Conservation (phyloP, 495 filamentous ascomycete genomes). For the Rhypophila decipiens region DNA sequence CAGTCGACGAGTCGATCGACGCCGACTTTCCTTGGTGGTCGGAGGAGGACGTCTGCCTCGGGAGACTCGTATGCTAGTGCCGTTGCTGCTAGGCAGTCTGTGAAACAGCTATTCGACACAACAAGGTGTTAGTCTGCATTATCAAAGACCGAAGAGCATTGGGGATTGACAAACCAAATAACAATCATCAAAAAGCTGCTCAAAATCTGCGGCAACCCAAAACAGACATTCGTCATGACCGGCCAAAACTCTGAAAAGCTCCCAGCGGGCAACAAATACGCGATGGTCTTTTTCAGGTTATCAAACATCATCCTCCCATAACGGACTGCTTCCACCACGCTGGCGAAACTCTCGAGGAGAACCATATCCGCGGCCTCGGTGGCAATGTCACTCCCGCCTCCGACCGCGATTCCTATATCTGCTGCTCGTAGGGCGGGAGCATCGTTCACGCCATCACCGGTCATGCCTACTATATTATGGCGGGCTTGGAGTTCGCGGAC, state of each 20-base stretch:
- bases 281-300: slow-evolving; percentile 57
- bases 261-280: slow-evolving; percentile 15
- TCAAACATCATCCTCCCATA: slow-evolving; percentile 60
- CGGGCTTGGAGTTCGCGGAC: slow-evolving; percentile 51
- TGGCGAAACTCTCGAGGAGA: slow-evolving; percentile 78
- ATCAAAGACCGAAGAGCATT: no score
- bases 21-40: slow-evolving; percentile 52
- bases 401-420: slow-evolving; percentile 83
- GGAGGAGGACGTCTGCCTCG: slow-evolving; percentile 60
- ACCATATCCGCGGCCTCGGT: slow-evolving; percentile 81
- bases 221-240: slow-evolving; percentile 13
- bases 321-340: slow-evolving; percentile 61
- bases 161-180: no score
- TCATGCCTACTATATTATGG: slow-evolving; percentile 67
- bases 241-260: slow-evolving; percentile 9
- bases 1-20: slow-evolving; percentile 61
- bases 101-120: no score
- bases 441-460: slow-evolving; percentile 89
- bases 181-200: slow-evolving; percentile 15
- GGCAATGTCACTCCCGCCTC: slow-evolving; percentile 74
- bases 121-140: no score
- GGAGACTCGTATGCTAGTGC: slow-evolving; percentile 65
- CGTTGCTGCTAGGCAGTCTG: slow-evolving; percentile 57
- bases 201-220: slow-evolving; percentile 13
- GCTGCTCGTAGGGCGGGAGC: slow-evolving; percentile 73